Conservation (phyloP, 2,329 filamentous ascomycete genomes). For the Sphaerulina vaccinii region DNA sequence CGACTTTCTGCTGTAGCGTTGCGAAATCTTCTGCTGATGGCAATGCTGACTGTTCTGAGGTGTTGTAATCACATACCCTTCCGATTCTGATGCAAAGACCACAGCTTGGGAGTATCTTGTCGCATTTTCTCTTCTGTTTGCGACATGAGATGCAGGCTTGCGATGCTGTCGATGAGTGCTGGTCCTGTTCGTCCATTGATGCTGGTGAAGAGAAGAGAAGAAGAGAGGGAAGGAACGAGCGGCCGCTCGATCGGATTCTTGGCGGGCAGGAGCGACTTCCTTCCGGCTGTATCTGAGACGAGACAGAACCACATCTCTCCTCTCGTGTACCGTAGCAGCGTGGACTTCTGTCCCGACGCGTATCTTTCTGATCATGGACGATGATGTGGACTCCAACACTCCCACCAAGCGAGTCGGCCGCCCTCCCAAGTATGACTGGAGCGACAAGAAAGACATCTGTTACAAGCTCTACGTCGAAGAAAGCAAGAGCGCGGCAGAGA, state of each 20-base stretch:
- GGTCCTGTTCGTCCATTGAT: too few species aligned
- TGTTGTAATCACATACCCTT: conserved; percentile 29
- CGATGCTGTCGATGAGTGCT: conserved; percentile 30
- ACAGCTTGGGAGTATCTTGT: conserved; percentile 52
- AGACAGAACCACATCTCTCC: background rate
- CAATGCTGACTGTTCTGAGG: conserved; percentile 14
- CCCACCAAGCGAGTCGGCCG: conserved; percentile 6
- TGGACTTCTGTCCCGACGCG: too few species aligned
- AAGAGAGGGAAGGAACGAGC: too few species aligned
- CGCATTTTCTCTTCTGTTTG: conserved; percentile 54
- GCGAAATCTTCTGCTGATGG: conserved; percentile 27
- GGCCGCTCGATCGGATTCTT: too few species aligned
- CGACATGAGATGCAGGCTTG: conserved; percentile 48
- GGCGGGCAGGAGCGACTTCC: too few species aligned
- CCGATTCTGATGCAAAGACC: conserved; percentile 43
- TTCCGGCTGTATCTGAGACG: too few species aligned
- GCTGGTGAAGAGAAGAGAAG: background rate
- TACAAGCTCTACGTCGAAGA: conserved; percentile 75
- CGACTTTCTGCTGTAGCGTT: conserved; percentile 27
- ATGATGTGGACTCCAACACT: background rate
- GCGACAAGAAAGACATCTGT: conserved; percentile 64
- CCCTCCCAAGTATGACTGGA: conserved; percentile 58
- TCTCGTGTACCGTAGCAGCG: conserved; percentile 1
- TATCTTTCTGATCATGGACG: background rate
- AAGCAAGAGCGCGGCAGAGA: conserved; percentile 68